Base-by-base conservation (phyloP, 2,329 filamentous ascomycete species). In the Sodiomyces alkalinus region DNA sequence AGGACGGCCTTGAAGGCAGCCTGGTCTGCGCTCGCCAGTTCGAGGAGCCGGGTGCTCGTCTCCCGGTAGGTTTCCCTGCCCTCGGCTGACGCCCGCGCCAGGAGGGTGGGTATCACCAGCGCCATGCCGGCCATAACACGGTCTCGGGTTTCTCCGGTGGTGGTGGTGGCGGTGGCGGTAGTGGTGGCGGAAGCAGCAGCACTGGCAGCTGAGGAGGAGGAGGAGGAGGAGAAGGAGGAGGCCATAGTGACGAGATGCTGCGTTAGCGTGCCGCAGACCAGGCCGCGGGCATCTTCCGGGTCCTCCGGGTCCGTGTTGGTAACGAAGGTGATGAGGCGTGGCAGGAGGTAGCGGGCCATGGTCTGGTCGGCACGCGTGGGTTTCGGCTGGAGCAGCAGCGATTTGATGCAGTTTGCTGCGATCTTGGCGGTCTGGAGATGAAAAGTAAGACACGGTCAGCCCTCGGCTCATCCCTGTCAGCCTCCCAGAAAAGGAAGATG, bases 401-500 rank as follows among this genome's bases (percentile, higher is more conserved):
- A 90, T 32, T 86, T 74, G 39, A 87, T 72, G 52, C 90, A 98
- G 45, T 83, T 85, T 35, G 83, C 80, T 2, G 90, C 85, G 31
- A 94, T 86, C 45, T 81, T 92, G 30, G 81, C 79, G 2, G 82
- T 87, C 71, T 78, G 30, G 18, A 27, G 39, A 33, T 26, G 13
- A 19, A 12, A 10, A 9, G 10, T n/a, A n/a, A n/a, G n/a, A n/a
- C 26, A 14, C 12, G 17, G 32, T 38, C 23, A 38, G 36, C 28
- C 23, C 14, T 10, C 20, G 5, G 14, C 21, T 22, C 6, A 6
- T 22, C n/a, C n/a, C n/a, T n/a, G n/a, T n/a, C n/a, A n/a, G n/a
- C n/a, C n/a, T n/a, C n/a, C n/a, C n/a, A n/a, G n/a, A n/a, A n/a
- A n/a, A n/a, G n/a, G n/a, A n/a, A n/a, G n/a, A n/a, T n/a, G n/a